Percentiles rank a stretch among this genome's conserved stretches.
These are phyloP conservation scores for Arthroderma sp. DNA, from an alignment of 2,329 filamentous ascomycete genomes.

Conservation along the genomic window DNA sequence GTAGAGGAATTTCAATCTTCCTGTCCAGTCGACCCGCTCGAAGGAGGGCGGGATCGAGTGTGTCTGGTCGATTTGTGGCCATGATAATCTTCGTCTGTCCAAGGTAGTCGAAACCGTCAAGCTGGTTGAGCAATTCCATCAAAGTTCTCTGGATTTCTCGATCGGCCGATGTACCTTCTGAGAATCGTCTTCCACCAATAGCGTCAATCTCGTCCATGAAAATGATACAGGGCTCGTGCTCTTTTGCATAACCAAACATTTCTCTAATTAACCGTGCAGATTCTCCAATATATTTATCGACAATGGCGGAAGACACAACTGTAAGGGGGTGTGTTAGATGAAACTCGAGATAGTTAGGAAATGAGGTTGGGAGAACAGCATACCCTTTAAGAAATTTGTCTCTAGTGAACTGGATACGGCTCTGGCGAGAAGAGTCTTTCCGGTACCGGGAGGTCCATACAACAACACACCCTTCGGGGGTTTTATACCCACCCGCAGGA, in stretches of 20 bases:
- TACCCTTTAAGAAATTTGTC: conserved; percentile 96
- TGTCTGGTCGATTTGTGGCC: conserved; percentile 96
- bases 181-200: conserved; percentile 92
- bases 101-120: conserved; percentile 97
- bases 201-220: conserved; percentile 99
- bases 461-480: conserved; percentile 93
- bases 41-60: conserved; percentile 77
- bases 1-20: conserved; percentile 95
- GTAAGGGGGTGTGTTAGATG: background rate
- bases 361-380: conserved; percentile 9
- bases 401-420: conserved; percentile 93
- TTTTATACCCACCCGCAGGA: conserved; percentile 94
- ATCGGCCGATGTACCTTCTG: conserved; percentile 92
- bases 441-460: conserved; percentile 91
- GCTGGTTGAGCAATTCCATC: conserved; percentile 97
- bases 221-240: conserved; percentile 98
- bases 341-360: background rate
- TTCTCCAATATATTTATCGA: conserved; percentile 99
- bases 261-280: conserved; percentile 93
- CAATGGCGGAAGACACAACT: conserved; percentile 98
- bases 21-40: conserved; percentile 85
- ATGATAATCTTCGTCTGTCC: conserved; percentile 99
- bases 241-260: conserved; percentile 99
- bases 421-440: conserved; percentile 87
- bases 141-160: conserved; percentile 95